Base-by-base conservation (phyloP, 2,329 filamentous ascomycete genomes). In the Ceratocystis destructans region DNA sequence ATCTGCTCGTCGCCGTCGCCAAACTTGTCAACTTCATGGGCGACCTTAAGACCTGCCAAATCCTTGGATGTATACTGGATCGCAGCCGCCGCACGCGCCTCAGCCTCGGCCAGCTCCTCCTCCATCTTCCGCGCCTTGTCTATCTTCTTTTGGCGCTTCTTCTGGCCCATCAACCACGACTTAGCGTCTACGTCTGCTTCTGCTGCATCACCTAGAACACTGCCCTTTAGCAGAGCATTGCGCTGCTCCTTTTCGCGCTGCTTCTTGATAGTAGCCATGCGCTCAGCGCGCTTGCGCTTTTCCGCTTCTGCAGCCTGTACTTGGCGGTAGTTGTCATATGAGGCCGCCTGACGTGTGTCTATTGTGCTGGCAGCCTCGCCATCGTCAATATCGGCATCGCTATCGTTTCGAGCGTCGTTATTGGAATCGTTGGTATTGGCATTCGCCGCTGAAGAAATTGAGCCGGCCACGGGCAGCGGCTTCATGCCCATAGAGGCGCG, bases 141-240 rank as follows among this genome's bases (percentile, higher is more conserved):
- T 48, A 97, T 92, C 76, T 92, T 89, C 81, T 91, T 96, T 75
- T 96, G 90, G 64, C 92, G 83, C 79, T 96, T 97, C 81, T 96
- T 97, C 75, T 93, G 87, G 68, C 87, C 87, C 71, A 88, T 84
- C 68, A 99, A 76, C 94, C 94, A 99, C 1, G 88, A 81, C 74
- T 89, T 89, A 15, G 93, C 89, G 74, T 96, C 90, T 31, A 88
- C 71, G 74, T 96, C 90, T 31, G 88, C 71, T 12, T 87, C 85
- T 2, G 78, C 83, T 0, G 78, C 79, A 45, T 97, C 94, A 61
- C 89, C 94, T 2, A 99, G 78, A 0, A 92, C 88, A 73, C 88
- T 87, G 67, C 94, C 94, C 72, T 94, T 85, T 10, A 99, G 78
- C 69, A 87, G 83, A 15, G 86, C 80, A 72, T 86, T 83, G 65